Conservation (phyloP, 352 stramenopile species). For the Phytophthora macrochlamydospora region DNA sequence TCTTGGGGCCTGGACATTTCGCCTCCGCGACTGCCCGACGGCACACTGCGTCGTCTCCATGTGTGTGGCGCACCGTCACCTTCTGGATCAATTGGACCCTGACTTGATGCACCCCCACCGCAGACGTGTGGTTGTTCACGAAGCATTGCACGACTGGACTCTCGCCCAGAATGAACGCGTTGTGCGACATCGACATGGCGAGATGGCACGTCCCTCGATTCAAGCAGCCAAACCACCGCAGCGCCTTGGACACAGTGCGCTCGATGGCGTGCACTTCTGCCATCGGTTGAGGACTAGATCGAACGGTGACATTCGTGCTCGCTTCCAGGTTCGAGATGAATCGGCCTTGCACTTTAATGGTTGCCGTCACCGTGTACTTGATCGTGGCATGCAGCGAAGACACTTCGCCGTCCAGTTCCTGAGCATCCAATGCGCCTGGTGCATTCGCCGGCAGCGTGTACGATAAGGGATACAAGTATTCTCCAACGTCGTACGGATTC, state of each 20-base stretch:
- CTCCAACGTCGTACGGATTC: slow-evolving; percentile 56
- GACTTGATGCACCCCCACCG: slow-evolving; percentile 51
- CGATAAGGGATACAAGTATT: slow-evolving; percentile 76
- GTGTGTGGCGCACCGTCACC: slow-evolving; percentile 51
- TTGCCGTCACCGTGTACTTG: slow-evolving; percentile 76
- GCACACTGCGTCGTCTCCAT: slow-evolving; percentile 43
- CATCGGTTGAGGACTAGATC: slow-evolving; percentile 20
- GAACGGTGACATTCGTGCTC: slow-evolving; percentile 55
- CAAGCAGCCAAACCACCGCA: slow-evolving; percentile 61
- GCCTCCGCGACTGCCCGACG: slow-evolving; percentile 53
- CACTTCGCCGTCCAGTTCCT: slow-evolving; percentile 54
- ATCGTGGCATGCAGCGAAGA: slow-evolving; percentile 69
- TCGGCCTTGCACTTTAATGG: slow-evolving; percentile 67
- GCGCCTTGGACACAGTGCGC: slow-evolving; percentile 66
- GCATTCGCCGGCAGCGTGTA: slow-evolving; percentile 61
- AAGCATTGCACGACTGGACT: slow-evolving; percentile 69
- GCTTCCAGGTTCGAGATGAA: slow-evolving; percentile 78
- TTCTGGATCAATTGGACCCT: slow-evolving; percentile 66
- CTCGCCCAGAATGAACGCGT: slow-evolving; percentile 63
- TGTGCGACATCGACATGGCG: slow-evolving; percentile 66
- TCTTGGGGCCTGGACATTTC: slow-evolving; percentile 53
- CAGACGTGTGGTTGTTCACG: slow-evolving; percentile 74
- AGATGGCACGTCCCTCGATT: slow-evolving; percentile 66
- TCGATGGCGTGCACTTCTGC: slow-evolving; percentile 44
- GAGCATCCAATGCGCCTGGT: slow-evolving; percentile 62